Conservation (phyloP, 2,329 filamentous ascomycete species). For the Cadophora gregata region DNA sequence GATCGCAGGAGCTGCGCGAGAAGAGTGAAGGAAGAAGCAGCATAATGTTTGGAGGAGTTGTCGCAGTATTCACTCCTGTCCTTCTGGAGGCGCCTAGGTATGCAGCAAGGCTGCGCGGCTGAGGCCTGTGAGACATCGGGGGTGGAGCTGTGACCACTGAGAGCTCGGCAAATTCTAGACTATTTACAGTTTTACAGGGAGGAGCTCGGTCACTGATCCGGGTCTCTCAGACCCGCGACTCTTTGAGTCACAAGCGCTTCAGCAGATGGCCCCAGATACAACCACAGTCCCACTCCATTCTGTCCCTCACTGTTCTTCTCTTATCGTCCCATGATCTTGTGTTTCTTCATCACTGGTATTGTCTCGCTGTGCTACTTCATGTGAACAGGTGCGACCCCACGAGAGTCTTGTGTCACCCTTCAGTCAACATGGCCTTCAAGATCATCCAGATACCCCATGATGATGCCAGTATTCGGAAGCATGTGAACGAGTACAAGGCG, state of each 20-base stretch:
- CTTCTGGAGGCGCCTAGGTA: conserved; percentile 24
- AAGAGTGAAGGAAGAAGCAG: conserved; percentile 19
- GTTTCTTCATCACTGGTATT: conserved; percentile 6
- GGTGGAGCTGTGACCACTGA: conserved; percentile 13
- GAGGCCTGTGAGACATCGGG: conserved; percentile 18
- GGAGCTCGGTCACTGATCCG: background rate
- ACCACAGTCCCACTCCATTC: background rate
- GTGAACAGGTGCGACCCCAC: conserved; percentile 12
- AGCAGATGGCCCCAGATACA: conserved; percentile 28
- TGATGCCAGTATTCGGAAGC: conserved; percentile 32
- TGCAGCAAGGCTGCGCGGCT: conserved; percentile 27
- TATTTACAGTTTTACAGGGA: background rate
- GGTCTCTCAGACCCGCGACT: background rate
- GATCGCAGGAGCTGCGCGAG: conserved; percentile 13
- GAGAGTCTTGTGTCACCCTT: conserved; percentile 12
- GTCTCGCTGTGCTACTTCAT: background rate
- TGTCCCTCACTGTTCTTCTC: conserved; percentile 13
- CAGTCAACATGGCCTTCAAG: conserved; percentile 35
- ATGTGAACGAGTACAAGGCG: conserved; percentile 36
- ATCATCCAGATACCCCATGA: conserved; percentile 38
- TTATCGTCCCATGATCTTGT: conserved; percentile 17
- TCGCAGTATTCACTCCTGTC: conserved; percentile 16
- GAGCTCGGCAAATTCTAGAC: conserved; percentile 1
- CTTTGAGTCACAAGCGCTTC: conserved; percentile 30
- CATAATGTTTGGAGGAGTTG: conserved; percentile 26